Percentiles rank a stretch among this genome's conserved stretches.
Evolutionary conservation across 139 green algal species (phyloP).

Genomic region (Chlamydomonas incerta): DNA sequence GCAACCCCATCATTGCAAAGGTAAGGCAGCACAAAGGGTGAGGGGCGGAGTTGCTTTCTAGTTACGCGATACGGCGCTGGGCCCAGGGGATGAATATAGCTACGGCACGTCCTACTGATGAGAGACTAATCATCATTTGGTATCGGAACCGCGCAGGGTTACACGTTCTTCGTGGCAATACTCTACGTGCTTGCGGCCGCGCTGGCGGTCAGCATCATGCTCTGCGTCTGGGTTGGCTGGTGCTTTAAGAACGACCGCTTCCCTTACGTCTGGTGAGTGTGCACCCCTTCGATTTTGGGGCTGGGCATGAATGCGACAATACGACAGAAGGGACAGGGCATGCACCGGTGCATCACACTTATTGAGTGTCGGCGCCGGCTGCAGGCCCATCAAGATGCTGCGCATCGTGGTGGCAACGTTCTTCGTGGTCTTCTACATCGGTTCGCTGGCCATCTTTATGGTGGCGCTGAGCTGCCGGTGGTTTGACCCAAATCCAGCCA

Average conservation of each 20-base stretch:
- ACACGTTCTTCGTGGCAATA: slow-evolving; percentile 44
- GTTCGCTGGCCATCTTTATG: slow-evolving; percentile 53
- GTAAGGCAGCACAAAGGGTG: too few relatives aligned
- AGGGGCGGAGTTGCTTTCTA: too few relatives aligned
- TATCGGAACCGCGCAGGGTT: slow-evolving; percentile 5
- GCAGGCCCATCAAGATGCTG: slow-evolving; percentile 64
- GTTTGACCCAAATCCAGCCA: slow-evolving; percentile 10
- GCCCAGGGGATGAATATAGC: too few relatives aligned
- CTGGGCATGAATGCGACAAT: too few relatives aligned
- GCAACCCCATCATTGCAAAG: slow-evolving; percentile 48
- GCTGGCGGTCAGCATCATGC: slow-evolving; percentile 21
- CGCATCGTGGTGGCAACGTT: slow-evolving; percentile 53
- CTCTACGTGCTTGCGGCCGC: slow-evolving; percentile 32
- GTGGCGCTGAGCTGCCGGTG: slow-evolving; percentile 50
- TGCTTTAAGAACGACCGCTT: slow-evolving; percentile 55
- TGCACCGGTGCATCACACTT: too few relatives aligned
- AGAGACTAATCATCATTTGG: too few relatives aligned
- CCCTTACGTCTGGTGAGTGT: slow-evolving; percentile 53
- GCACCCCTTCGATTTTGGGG: too few relatives aligned
- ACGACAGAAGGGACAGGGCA: too few relatives aligned
- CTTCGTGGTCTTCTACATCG: slow-evolving; percentile 62
- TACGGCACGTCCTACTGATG: too few relatives aligned
- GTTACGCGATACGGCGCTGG: too few relatives aligned
- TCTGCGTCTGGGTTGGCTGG: slow-evolving; percentile 50
- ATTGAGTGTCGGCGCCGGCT: neutral